Evolutionary conservation across 2,329 filamentous ascomycete species (phyloP).

Genomic region (Aspergillus felis): DNA sequence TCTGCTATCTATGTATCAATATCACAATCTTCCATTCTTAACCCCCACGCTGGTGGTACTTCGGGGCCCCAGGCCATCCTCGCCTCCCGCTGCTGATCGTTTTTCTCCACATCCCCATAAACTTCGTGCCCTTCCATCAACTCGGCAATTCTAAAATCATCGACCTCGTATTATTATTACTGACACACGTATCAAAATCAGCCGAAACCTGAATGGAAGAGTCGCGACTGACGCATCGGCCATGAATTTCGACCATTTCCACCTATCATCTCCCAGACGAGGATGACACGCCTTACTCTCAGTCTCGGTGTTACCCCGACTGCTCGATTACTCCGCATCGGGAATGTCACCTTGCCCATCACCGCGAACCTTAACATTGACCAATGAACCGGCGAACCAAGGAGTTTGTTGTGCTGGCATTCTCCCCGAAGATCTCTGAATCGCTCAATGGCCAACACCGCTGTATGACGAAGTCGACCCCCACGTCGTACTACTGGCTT

Average conservation of each 20-base stretch:
- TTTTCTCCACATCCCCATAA: not conserved
- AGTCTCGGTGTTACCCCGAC: not conserved
- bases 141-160: not conserved
- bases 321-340: not conserved
- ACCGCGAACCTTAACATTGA: not conserved
- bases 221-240: not conserved
- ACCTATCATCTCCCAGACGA: not conserved
- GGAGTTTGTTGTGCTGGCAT: not conserved
- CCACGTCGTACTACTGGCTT: not conserved
- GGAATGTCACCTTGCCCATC: not conserved
- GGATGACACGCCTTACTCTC: not conserved
- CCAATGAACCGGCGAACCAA: not conserved
- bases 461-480: not conserved
- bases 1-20: not conserved
- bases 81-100: not conserved
- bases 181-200: not conserved
- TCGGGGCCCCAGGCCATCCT: not conserved
- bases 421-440: not conserved
- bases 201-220: not conserved
- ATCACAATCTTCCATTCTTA: not conserved
- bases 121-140: not conserved
- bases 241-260: not conserved
- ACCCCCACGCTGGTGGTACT: not conserved
- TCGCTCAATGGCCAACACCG: not conserved
- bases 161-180: not conserved